These are phyloP conservation scores for Trichoderma atrobrunneum DNA, from an alignment of 2,329 filamentous ascomycete genomes.

Conservation along the genomic window DNA sequence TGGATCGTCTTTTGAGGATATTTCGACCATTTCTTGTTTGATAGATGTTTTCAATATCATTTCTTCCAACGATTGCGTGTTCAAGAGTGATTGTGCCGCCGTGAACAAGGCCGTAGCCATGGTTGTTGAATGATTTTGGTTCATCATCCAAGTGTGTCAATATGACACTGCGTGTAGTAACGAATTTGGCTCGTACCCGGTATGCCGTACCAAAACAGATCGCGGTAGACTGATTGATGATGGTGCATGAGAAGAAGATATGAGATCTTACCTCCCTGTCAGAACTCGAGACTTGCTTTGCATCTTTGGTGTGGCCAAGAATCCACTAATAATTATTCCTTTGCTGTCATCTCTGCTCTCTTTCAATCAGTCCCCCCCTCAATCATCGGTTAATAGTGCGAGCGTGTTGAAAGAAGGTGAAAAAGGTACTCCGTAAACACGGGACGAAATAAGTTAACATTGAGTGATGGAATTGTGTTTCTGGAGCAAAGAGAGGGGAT, in stretches of 20 bases:
- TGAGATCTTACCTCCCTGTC: background rate
- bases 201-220: background rate
- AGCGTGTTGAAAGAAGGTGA: background rate
- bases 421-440: background rate
- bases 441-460: background rate
- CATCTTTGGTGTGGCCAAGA: background rate
- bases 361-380: background rate
- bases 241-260: background rate
- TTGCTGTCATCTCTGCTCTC: background rate
- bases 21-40: background rate
- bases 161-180: background rate
- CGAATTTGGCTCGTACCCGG: background rate
- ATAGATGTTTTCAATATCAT: constrained; percentile 5
- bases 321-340: background rate
- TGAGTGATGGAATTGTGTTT: background rate
- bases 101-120: no score
- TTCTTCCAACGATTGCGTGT: background rate
- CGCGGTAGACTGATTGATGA: background rate
- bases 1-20: background rate
- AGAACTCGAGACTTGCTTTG: background rate
- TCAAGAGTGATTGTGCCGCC: background rate
- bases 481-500: background rate
- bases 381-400: background rate
- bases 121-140: background rate
- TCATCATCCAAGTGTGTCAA: background rate